Evolutionary conservation across 208 protist genomes (phyloP).

Genomic region (Crithidia thermophila): DNA sequence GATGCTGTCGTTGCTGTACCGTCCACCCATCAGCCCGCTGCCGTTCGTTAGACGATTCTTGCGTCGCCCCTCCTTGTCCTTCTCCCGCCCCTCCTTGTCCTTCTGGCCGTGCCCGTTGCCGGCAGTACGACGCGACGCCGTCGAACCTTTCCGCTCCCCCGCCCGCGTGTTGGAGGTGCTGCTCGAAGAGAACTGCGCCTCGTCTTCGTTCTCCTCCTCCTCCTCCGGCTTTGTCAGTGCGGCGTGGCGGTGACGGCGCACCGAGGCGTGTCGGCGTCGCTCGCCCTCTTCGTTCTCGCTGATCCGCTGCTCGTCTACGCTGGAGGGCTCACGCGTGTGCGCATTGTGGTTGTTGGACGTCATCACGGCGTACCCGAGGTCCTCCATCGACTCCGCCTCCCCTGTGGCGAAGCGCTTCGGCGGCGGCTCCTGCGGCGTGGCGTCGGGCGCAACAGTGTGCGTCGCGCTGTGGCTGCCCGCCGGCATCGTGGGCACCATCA

Average conservation of each 20-base stretch:
- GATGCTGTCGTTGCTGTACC: slow-evolving; percentile 30
- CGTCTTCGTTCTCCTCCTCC: background rate
- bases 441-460: slow-evolving; percentile 6
- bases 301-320: too few relatives aligned
- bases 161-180: slow-evolving; percentile 7
- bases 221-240: background rate
- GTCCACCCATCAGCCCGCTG: slow-evolving; percentile 4
- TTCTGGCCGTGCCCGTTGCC: too few relatives aligned
- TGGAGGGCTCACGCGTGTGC: too few relatives aligned
- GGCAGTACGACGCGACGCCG: background rate
- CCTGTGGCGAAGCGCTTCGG: slow-evolving; percentile 34
- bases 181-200: background rate
- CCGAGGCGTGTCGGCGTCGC: background rate
- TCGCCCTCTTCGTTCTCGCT: slow-evolving; percentile 1
- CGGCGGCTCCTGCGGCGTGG: slow-evolving; percentile 25
- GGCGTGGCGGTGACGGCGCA: background rate
- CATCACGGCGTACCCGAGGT: slow-evolving; percentile 5
- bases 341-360: background rate
- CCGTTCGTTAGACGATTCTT: slow-evolving; percentile 1
- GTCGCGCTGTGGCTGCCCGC: slow-evolving; percentile 8
- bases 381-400: slow-evolving; percentile 14
- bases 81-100: slow-evolving; percentile 1
- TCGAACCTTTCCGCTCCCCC: background rate
- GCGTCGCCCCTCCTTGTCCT: slow-evolving; percentile 3
- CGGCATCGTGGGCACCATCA: slow-evolving; percentile 13